Conservation (phyloP, 441 rosid genomes). For the Corymbia citriodora region DNA sequence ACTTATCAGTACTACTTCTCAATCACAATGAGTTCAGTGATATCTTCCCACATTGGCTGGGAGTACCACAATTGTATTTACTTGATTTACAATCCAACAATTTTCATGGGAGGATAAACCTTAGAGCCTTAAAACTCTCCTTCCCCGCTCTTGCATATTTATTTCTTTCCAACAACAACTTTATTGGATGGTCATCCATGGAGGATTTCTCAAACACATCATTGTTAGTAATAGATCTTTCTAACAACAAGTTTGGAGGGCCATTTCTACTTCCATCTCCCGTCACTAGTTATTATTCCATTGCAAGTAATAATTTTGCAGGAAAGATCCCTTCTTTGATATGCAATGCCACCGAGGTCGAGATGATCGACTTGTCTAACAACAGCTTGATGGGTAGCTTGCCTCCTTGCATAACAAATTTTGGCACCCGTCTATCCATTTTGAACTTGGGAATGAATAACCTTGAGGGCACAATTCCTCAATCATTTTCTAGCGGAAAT, state of each 20-base stretch:
- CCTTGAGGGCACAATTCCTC: neutral
- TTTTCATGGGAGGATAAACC: neutral
- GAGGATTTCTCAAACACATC: neutral
- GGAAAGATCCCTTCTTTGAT: neutral
- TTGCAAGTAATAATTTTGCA: neutral
- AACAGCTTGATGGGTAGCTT: neutral
- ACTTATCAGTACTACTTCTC: accelerated
- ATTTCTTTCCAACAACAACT: neutral
- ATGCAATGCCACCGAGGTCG: neutral
- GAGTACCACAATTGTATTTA: accelerated
- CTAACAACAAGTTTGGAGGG: neutral
- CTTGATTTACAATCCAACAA: neutral
- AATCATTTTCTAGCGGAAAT: neutral
- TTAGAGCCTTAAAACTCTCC: accelerated
- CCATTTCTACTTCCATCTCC: neutral
- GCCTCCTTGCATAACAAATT: neutral
- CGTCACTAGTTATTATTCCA: accelerated
- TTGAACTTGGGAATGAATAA: neutral
- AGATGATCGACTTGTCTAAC: neutral
- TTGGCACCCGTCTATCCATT: neutral
- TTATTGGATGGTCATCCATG: neutral
- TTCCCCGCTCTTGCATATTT: neutral
- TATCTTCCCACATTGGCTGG: neutral
- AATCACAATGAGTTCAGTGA: neutral
- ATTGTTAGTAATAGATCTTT: accelerated